Evolutionary conservation across 2,329 filamentous ascomycete species (phyloP), one percentile per base, ranked within the genome.

Genomic region (Fusarium sp.): DNA sequence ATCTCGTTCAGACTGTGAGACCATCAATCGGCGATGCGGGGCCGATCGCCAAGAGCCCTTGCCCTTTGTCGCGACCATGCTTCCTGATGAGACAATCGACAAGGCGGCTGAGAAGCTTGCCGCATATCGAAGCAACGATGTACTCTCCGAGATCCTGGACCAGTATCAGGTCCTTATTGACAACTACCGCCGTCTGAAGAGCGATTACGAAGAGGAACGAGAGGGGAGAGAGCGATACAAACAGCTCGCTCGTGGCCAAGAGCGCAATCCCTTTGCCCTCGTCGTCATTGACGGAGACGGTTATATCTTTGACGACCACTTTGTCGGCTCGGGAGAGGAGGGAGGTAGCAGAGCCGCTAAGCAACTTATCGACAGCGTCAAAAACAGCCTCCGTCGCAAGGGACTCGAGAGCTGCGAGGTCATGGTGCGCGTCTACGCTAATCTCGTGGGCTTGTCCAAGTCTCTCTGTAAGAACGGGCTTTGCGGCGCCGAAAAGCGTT

Each of bases 221-320:
- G 87, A 88, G 58, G 81, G 84, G 0, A 82, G 88, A 5, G 88
- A 90, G 68, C 85, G 85, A 48, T 90, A 90, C 82, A 90, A 90
- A 76, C 85, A 87, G 74, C 78, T 88, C 65, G 86, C 86, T 6
- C 83, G 84, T 61, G 84, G 83, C 14, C 82, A 86, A 73, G 86
- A 88, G 27, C 85, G 87, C 22, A 89, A 88, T 69, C 87, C 89
- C 0, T 92, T 92, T 73, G 89, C 89, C 1, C 83, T 92, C 3
- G 87, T 92, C 8, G 82, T 92, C 0, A 82, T 92, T 14, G 90
- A 92, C 66, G 91, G 90, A 22, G 90, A 92, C 79, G 89, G 88
- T 57, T 92, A 91, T 65, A 69, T 79, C 59, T 84, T 91, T 76
- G 84, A 87, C 37, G 87, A 90, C 45, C 80, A 83, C 33, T 82